These are phyloP conservation scores for Aquanectria penicillioides DNA, from an alignment of 2,329 filamentous ascomycete genomes.

Conservation along the genomic window DNA sequence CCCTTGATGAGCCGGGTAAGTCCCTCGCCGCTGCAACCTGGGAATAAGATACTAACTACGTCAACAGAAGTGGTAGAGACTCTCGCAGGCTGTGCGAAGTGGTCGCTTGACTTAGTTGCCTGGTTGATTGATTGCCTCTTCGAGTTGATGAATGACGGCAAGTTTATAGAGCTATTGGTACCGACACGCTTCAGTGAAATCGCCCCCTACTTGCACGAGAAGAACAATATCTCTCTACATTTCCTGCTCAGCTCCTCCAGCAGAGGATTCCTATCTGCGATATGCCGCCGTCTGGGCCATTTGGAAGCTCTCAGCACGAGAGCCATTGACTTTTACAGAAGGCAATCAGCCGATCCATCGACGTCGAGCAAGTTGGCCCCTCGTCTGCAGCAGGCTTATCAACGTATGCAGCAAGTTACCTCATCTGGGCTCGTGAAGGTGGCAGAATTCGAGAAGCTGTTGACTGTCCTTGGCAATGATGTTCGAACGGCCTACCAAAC, in stretches of 20 bases:
- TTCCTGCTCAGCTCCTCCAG: slow-evolving; percentile 78
- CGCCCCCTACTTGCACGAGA: slow-evolving; percentile 60
- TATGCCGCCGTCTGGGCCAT: slow-evolving; percentile 71
- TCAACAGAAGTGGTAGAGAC: slow-evolving; percentile 74
- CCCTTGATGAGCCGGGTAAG: slow-evolving; percentile 68
- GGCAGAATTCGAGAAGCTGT: slow-evolving; percentile 70
- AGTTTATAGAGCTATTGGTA: slow-evolving; percentile 61
- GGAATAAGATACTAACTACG: slow-evolving; percentile 11
- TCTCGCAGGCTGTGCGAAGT: slow-evolving; percentile 79
- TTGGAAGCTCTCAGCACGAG: slow-evolving; percentile 61
- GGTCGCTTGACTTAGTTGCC: slow-evolving; percentile 77
- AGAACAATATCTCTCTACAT: slow-evolving; percentile 68
- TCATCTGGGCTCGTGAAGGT: slow-evolving; percentile 65
- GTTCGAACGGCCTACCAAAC: slow-evolving; percentile 62
- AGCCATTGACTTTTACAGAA: slow-evolving; percentile 63
- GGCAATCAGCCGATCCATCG: slow-evolving; percentile 54
- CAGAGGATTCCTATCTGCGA: slow-evolving; percentile 75
- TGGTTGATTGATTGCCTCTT: slow-evolving; percentile 71
- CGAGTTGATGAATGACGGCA: slow-evolving; percentile 61
- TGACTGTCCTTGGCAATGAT: slow-evolving; percentile 59
- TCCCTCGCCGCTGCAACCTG: not conserved
- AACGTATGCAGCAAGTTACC: slow-evolving; percentile 62
- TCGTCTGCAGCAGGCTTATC: slow-evolving; percentile 66
- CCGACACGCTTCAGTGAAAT: slow-evolving; percentile 60
- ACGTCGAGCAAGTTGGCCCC: slow-evolving; percentile 52